Conservation (phyloP, 331 rosid species). For the Rosa hybrid region DNA sequence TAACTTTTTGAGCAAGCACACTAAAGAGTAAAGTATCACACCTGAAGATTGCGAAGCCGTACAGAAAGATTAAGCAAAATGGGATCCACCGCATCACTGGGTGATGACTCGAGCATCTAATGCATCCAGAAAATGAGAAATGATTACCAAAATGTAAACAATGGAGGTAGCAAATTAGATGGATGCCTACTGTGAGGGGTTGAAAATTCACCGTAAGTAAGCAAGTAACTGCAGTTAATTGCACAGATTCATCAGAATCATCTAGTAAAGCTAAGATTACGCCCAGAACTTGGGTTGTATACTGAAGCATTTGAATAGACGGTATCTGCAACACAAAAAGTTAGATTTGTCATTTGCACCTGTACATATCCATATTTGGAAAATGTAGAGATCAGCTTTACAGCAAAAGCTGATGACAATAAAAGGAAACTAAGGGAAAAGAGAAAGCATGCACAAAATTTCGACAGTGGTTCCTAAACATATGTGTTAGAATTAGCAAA, state of each 20-base stretch:
- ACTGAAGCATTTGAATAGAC: conserved; percentile 65
- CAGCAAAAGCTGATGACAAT: neutral
- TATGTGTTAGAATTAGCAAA: conserved; percentile 25
- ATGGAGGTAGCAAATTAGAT: neutral
- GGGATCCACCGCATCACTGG: conserved; percentile 85
- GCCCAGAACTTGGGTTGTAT: conserved; percentile 84
- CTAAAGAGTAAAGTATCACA: conserved; percentile 37
- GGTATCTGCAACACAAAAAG: conserved; percentile 70
- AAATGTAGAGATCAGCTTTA: neutral
- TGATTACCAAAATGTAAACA: conserved; percentile 6
- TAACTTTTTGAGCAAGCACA: conserved; percentile 4
- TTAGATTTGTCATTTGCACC: conserved; percentile 25
- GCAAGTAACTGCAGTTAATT: conserved; percentile 90
- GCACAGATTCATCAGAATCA: conserved; percentile 88
- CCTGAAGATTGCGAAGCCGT: conserved; percentile 93
- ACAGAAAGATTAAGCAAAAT: conserved; percentile 77
- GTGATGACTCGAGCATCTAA: conserved; percentile 85
- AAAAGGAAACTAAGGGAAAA: conserved; percentile 9
- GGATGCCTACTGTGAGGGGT: neutral
- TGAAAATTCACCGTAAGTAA: conserved; percentile 64
- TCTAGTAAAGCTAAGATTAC: conserved; percentile 91
- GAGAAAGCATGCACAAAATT: conserved; percentile 12
- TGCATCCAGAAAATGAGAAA: conserved; percentile 29
- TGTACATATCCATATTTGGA: conserved; percentile 7
- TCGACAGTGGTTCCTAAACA: conserved; percentile 11